A percentile compares a stretch with the other conserved stretches of the same genome.
These are phyloP conservation scores for Paracorniculantispora psalliotae DNA, from an alignment of 2,329 filamentous ascomycete species.

Conservation along the genomic window DNA sequence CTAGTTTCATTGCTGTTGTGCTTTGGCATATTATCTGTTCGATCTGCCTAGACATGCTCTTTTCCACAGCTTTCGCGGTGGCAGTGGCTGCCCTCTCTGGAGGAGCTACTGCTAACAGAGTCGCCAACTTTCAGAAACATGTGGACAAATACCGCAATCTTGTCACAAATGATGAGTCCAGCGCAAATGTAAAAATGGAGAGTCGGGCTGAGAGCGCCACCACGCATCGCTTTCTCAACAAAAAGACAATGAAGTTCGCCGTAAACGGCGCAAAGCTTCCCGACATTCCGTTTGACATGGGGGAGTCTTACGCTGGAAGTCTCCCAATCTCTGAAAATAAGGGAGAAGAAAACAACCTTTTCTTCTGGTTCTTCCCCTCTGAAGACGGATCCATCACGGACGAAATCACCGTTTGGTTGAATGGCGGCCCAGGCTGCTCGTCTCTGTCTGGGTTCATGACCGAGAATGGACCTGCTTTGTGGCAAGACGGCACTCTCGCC, in stretches of 20 bases:
- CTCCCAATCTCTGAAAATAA: constrained; percentile 50
- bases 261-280: constrained; percentile 62
- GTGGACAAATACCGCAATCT: neutral
- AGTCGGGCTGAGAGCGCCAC: neutral
- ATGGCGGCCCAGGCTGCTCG: constrained; percentile 52
- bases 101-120: neutral
- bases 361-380: constrained; percentile 64
- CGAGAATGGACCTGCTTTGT: constrained; percentile 70
- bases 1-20: too few relatives aligned
- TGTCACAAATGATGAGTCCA: too few relatives aligned
- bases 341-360: constrained; percentile 49
- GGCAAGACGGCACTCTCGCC: constrained; percentile 63
- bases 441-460: constrained; percentile 66
- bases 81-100: neutral
- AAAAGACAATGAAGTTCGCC: constrained; percentile 40
- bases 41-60: too few relatives aligned
- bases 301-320: constrained; percentile 60
- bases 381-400: constrained; percentile 44
- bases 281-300: constrained; percentile 64
- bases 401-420: constrained; percentile 60
- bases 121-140: neutral
- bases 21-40: too few relatives aligned
- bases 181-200: neutral
- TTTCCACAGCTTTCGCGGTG: neutral
- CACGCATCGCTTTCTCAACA: neutral